A percentile compares a stretch with the other conserved stretches of the same genome.
These are phyloP conservation scores for Hanseniaspora uvarum DNA, from an alignment of 1,139 yeast genomes.

Conservation along the genomic window DNA sequence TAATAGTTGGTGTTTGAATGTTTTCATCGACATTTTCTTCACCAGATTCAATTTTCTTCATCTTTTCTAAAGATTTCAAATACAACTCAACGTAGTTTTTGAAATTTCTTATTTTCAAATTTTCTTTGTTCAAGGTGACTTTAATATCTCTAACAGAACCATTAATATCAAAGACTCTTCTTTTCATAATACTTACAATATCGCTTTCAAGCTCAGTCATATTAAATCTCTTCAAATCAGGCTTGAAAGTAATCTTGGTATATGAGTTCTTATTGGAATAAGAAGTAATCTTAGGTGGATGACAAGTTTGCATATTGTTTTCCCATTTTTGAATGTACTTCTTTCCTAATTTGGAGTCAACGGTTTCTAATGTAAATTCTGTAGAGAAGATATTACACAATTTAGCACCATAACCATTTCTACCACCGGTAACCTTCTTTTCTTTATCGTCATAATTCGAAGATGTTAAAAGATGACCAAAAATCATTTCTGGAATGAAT, in stretches of 20 bases:
- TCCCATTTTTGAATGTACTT: conserved; percentile 77
- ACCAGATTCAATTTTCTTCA: conserved; percentile 33
- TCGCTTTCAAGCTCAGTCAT: conserved; percentile 79
- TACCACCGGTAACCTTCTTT: conserved; percentile 95
- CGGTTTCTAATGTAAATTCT: conserved; percentile 79
- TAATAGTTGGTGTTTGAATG: conserved; percentile 49
- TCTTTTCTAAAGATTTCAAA: conserved; percentile 56
- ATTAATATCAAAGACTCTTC: conserved; percentile 92
- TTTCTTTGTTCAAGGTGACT: conserved; percentile 68
- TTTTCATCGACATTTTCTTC: conserved; percentile 31
- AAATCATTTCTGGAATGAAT: conserved; percentile 90
- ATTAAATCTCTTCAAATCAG: conserved; percentile 74
- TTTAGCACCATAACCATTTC: conserved; percentile 98
- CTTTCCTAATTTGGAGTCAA: conserved; percentile 56
- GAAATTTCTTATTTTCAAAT: conserved; percentile 61
- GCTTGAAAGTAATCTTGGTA: conserved; percentile 80
- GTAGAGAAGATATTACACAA: conserved; percentile 87
- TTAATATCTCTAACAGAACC: conserved; percentile 86
- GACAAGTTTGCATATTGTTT: conserved; percentile 69
- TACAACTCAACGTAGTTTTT: conserved; percentile 85
- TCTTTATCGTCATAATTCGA: conserved; percentile 93
- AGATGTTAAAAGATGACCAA: conserved; percentile 89
- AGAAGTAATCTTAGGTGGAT: conserved; percentile 65
- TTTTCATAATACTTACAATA: conserved; percentile 67
- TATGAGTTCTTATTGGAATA: conserved; percentile 46